Conservation (phyloP, 1,284 basidiomycete species). For the Rhizoctonia solani region DNA sequence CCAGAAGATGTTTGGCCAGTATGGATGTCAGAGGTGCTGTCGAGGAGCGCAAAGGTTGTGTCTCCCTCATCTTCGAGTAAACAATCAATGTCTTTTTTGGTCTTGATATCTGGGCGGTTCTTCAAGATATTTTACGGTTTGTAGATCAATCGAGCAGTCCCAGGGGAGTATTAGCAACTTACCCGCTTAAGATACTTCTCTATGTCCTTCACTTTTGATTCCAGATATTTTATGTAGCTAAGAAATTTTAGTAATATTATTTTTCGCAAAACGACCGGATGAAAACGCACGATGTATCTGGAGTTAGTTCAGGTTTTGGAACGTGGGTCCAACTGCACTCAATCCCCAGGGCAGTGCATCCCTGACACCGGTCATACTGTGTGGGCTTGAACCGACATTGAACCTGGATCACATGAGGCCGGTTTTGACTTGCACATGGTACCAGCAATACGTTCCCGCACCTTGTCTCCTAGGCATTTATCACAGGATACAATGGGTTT, state of each 20-base stretch:
- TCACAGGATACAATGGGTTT: too few relatives aligned
- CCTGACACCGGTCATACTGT: background rate
- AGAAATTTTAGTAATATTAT: background rate
- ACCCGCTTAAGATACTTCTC: background rate
- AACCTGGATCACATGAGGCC: too few relatives aligned
- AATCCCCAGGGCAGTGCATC: background rate
- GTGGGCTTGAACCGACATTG: background rate
- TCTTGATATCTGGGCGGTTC: constrained; percentile 6
- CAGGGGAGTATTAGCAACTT: background rate
- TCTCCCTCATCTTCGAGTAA: too few relatives aligned
- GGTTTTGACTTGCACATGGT: too few relatives aligned
- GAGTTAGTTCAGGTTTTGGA: background rate
- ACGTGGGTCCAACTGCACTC: background rate
- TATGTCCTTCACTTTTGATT: background rate
- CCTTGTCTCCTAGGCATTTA: too few relatives aligned
- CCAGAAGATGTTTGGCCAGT: too few relatives aligned
- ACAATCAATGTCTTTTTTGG: background rate
- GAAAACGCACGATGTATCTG: background rate
- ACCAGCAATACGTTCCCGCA: too few relatives aligned
- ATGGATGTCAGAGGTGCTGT: background rate
- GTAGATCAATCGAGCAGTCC: background rate
- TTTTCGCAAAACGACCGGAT: too few relatives aligned
- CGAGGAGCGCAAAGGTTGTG: background rate
- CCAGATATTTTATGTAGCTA: constrained; percentile 7
- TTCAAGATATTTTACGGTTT: background rate